These are phyloP conservation scores for Paramecium bursaria DNA, from an alignment of 73 alveolate genomes.

Conservation along the genomic window DNA sequence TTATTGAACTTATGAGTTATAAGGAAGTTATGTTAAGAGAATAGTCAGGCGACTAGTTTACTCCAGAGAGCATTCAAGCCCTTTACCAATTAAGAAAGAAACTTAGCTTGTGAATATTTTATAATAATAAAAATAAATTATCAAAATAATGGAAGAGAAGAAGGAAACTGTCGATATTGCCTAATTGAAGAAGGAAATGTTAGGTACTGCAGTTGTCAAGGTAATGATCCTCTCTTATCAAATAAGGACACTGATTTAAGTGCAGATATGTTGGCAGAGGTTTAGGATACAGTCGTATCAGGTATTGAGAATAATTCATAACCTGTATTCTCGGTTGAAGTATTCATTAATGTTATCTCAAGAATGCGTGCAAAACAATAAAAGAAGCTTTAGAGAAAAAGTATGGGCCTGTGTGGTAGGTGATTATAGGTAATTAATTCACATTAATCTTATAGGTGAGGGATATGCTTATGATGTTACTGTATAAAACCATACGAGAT, in stretches of 20 bases:
- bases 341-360: neutral
- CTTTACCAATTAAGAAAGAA: slow-evolving; percentile 10
- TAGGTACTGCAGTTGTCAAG: slow-evolving; percentile 63
- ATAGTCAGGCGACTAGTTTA: slow-evolving; percentile 15
- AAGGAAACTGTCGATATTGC: slow-evolving; percentile 46
- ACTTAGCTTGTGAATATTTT: too few species aligned
- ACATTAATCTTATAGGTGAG: slow-evolving; percentile 47
- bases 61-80: slow-evolving; percentile 48
- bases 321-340: slow-evolving; percentile 16
- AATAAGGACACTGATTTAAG: slow-evolving; percentile 63
- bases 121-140: too few species aligned
- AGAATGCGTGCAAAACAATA: slow-evolving; percentile 71
- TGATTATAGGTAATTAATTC: slow-evolving; percentile 59
- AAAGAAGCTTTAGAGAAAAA: slow-evolving; percentile 69
- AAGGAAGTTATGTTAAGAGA: slow-evolving; percentile 22
- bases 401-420: slow-evolving; percentile 72
- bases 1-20: slow-evolving; percentile 15
- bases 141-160: slow-evolving; percentile 62
- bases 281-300: slow-evolving; percentile 65
- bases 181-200: slow-evolving; percentile 62
- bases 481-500: slow-evolving; percentile 64
- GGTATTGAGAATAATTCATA: slow-evolving; percentile 71
- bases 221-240: slow-evolving; percentile 13
- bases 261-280: slow-evolving; percentile 66
- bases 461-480: slow-evolving; percentile 74